phyloP scores from a whole-genome alignment of 1,284 basidiomycete species.

The Phlebopus sp. region DNA sequence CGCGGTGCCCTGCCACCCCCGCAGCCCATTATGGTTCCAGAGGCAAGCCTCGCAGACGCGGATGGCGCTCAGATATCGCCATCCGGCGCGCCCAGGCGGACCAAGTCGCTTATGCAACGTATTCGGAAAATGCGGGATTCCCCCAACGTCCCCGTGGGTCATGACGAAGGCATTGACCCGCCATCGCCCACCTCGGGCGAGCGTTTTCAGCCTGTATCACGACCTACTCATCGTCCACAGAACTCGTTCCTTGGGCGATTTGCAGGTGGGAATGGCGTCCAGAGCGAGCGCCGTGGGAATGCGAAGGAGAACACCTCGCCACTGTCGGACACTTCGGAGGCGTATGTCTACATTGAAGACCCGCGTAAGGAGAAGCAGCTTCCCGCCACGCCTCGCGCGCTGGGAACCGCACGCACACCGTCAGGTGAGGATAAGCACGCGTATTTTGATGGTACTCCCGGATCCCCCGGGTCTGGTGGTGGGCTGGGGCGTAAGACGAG shows the following conservation, averaged over 20 bases:
- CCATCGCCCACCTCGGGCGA: slow-evolving; percentile 51
- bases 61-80: slow-evolving; percentile 36
- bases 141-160: slow-evolving; percentile 72
- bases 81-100: slow-evolving; percentile 57
- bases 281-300: slow-evolving; percentile 29
- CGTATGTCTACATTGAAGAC: slow-evolving; percentile 64
- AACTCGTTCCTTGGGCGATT: slow-evolving; percentile 76
- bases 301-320: slow-evolving; percentile 34
- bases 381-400: slow-evolving; percentile 47
- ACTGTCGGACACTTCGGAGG: slow-evolving; percentile 45
- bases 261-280: slow-evolving; percentile 35
- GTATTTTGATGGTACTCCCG: slow-evolving; percentile 49
- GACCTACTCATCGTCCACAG: slow-evolving; percentile 65
- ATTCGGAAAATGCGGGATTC: slow-evolving; percentile 81
- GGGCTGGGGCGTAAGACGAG: slow-evolving; percentile 71
- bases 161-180: slow-evolving; percentile 41
- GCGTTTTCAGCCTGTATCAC: slow-evolving; percentile 30
- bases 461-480: slow-evolving; percentile 35
- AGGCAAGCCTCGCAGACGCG: slow-evolving; percentile 40
- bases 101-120: slow-evolving; percentile 78
- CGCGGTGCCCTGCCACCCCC: slow-evolving; percentile 67
- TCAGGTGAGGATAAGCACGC: slow-evolving; percentile 35
- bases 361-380: slow-evolving; percentile 59
- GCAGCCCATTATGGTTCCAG: slow-evolving; percentile 71
- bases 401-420: slow-evolving; percentile 25